Conservation (phyloP, 2,329 filamentous ascomycete species). For the Kalaharituber pfeilii region DNA sequence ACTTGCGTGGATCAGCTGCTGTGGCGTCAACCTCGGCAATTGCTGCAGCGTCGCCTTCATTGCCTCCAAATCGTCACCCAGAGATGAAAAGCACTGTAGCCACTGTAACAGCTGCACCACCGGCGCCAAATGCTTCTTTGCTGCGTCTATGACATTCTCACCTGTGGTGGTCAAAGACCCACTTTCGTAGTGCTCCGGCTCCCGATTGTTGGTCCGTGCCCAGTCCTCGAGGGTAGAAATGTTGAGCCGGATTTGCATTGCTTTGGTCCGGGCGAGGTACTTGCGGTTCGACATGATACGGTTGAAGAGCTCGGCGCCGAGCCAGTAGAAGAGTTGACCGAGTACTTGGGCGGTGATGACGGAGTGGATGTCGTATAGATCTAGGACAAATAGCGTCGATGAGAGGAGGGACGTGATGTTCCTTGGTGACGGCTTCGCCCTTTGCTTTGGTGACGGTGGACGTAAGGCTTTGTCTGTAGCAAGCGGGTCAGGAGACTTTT, state of each 20-base stretch:
- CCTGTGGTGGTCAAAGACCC: slow-evolving; percentile 72
- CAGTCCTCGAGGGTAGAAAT: slow-evolving; percentile 89
- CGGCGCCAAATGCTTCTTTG: slow-evolving; percentile 68
- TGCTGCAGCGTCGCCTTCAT: slow-evolving; percentile 79
- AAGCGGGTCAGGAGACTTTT: slow-evolving; percentile 73
- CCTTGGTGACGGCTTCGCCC: slow-evolving; percentile 78
- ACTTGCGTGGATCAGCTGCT: slow-evolving; percentile 79
- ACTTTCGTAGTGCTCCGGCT: slow-evolving; percentile 88
- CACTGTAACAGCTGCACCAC: slow-evolving; percentile 90
- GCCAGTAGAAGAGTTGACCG: slow-evolving; percentile 87
- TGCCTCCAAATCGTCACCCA: slow-evolving; percentile 77
- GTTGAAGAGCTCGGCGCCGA: slow-evolving; percentile 92
- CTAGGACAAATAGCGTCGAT: slow-evolving; percentile 88
- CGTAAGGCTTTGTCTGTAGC: slow-evolving; percentile 62
- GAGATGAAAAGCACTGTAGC: slow-evolving; percentile 92
- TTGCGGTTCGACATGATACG: slow-evolving; percentile 91
- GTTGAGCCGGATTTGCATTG: slow-evolving; percentile 99
- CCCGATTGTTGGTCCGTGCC: slow-evolving; percentile 81
- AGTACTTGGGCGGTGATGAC: slow-evolving; percentile 86
- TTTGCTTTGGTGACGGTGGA: slow-evolving; percentile 80
- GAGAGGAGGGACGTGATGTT: slow-evolving; percentile 92
- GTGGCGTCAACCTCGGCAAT: slow-evolving; percentile 63
- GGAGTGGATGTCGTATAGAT: slow-evolving; percentile 97
- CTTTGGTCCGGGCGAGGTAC: slow-evolving; percentile 88
- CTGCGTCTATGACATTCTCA: slow-evolving; percentile 70